phyloP scores from a whole-genome alignment of 1,284 basidiomycete genomes.

The Phenoliferia sp. region DNA sequence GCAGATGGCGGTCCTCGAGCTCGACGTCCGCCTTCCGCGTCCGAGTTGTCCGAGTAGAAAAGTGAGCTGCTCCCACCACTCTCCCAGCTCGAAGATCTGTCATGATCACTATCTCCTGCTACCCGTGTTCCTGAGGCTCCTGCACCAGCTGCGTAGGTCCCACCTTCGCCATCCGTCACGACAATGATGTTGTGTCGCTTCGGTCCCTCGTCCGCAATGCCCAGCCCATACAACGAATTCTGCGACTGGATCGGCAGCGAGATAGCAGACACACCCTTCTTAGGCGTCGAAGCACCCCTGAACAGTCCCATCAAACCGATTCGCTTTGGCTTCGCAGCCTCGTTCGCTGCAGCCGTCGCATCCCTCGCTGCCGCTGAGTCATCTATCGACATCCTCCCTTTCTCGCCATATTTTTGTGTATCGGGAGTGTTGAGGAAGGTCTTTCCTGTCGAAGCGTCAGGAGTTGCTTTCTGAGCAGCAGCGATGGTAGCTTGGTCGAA shows the following conservation, averaged over 20 bases:
- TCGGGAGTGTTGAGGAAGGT: slow-evolving; percentile 7
- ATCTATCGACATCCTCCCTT: slow-evolving; percentile 1
- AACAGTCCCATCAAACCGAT: slow-evolving; percentile 33
- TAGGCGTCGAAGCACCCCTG: slow-evolving; percentile 7
- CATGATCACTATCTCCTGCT: slow-evolving; percentile 2
- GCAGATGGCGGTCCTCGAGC: slow-evolving; percentile 13
- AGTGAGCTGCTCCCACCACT: slow-evolving; percentile 30
- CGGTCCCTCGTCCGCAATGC: slow-evolving; percentile 9
- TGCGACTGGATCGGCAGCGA: slow-evolving; percentile 13
- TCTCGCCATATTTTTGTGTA: slow-evolving; percentile 1
- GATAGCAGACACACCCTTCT: slow-evolving; percentile 4
- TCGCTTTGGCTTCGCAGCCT: slow-evolving; percentile 7
- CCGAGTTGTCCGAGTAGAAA: slow-evolving; percentile 34
- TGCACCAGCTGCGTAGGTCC: slow-evolving; percentile 1
- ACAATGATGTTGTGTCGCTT: slow-evolving; percentile 24
- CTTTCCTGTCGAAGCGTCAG: slow-evolving; percentile 8
- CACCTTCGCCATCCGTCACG: slow-evolving; percentile 11
- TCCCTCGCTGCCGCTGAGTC: neutral
- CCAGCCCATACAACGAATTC: slow-evolving; percentile 16
- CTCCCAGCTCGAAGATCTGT: slow-evolving; percentile 30
- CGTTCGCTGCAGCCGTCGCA: neutral
- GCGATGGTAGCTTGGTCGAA: slow-evolving; percentile 4
- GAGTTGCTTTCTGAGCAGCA: neutral
- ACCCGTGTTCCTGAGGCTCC: neutral
- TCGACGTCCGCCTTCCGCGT: neutral